Base-by-base conservation (phyloP, 2,329 filamentous ascomycete species). In the Huntiella moniliformis region DNA sequence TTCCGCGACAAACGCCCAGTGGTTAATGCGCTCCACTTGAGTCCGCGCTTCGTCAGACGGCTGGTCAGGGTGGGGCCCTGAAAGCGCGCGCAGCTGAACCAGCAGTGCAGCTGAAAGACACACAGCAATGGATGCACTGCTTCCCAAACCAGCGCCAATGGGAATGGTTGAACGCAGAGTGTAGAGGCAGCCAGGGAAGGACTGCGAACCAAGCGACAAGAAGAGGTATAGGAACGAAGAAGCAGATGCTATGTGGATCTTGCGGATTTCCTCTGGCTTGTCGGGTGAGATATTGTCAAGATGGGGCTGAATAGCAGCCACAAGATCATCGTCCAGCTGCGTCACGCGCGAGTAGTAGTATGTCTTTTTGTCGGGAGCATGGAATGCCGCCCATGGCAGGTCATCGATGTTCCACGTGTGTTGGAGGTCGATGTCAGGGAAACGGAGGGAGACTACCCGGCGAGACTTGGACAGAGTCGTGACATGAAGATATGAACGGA, bases 1-100 rank as follows among this genome's bases (percentile, higher is more conserved):
- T 61, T 98, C 91, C 17, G 82, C 82, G 1, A 98, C 91, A 61
- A 95, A 96, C 0, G 91, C 87, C 91, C 92, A 98, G 51, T 82
- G 74, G 61, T 98, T 98, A 63, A 98, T 95, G 52, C 88, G 77
- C 64, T 96, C 87, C 28, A 96, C 73, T 59, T 98, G 88, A 38
- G 86, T 63, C 50, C 82, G 77, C n/a, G 84, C 84, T 63, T 98
- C 91, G 46, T 85, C 78, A 1, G 77, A 64, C 3, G 86, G 84
- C 60, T 96, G 88, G 55, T 96, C 88, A 0, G 83, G 82, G 58
- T 96, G 88, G 1, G 91, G 91, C 0, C 86, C 86, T 1, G 85
- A 81, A 4, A 98, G 69, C 2, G 87, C 84, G 44, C 87, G 80
- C 52, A 92, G 80, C 60, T 96, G 91, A 46, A 92, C 67, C 10